Percentiles rank a stretch among this genome's conserved stretches.
Evolutionary conservation across 2,329 filamentous ascomycete species (phyloP).

Genomic region (Xylariaceae sp.): DNA sequence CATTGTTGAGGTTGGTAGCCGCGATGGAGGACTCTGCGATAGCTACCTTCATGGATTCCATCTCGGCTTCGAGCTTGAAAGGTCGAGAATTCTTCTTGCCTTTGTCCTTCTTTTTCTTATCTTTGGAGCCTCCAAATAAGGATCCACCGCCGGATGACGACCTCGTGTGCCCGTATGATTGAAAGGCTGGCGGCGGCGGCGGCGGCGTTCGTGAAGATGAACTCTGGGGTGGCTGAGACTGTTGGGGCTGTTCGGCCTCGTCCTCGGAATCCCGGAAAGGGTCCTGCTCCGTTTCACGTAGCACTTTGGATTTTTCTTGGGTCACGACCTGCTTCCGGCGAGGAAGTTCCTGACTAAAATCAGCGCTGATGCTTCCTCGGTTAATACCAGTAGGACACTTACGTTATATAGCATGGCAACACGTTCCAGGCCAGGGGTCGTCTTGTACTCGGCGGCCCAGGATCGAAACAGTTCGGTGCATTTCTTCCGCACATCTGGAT

Average conservation of each 20-base stretch:
- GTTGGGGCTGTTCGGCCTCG: slow-evolving; percentile 40
- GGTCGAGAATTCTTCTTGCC: slow-evolving; percentile 50
- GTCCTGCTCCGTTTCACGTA: slow-evolving; percentile 68
- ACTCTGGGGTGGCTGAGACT: slow-evolving; percentile 26
- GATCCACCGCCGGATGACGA: slow-evolving; percentile 33
- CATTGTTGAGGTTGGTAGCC: slow-evolving; percentile 84
- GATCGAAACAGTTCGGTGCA: slow-evolving; percentile 79
- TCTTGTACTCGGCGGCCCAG: slow-evolving; percentile 80
- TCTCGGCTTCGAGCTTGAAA: slow-evolving; percentile 84
- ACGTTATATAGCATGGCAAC: slow-evolving; percentile 73
- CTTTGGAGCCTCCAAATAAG: slow-evolving; percentile 41
- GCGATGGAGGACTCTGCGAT: slow-evolving; percentile 87
- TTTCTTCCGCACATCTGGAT: slow-evolving; percentile 80
- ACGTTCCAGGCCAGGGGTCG: slow-evolving; percentile 70
- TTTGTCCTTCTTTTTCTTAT: slow-evolving; percentile 45
- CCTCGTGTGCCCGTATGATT: slow-evolving; percentile 38
- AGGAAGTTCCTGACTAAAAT: slow-evolving; percentile 48
- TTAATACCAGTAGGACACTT: slow-evolving; percentile 11
- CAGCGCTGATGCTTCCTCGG: slow-evolving; percentile 5
- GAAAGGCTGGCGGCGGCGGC: slow-evolving; percentile 27
- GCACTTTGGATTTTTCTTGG: slow-evolving; percentile 74
- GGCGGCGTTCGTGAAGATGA: slow-evolving; percentile 31
- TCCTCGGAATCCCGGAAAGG: slow-evolving; percentile 65
- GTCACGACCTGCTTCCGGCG: slow-evolving; percentile 65
- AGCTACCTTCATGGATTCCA: slow-evolving; percentile 77